Conservation (phyloP, 1,139 yeast species). For the Hanseniaspora sp. region DNA sequence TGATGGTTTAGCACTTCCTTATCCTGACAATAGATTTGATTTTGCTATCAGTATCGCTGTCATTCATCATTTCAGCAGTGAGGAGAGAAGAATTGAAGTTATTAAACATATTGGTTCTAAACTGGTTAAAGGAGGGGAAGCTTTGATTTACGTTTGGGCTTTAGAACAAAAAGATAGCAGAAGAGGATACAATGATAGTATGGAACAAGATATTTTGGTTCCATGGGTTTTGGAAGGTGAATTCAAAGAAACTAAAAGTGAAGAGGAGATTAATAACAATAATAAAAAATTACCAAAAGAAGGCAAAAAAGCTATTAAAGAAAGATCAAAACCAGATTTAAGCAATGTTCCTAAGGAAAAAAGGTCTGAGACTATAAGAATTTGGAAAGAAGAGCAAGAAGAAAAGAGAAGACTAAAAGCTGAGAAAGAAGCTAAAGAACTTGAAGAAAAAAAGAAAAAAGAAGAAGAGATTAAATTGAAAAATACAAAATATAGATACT, state of each 20-base stretch:
- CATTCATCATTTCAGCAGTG: conserved; percentile 86
- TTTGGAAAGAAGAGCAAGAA: conserved; percentile 27
- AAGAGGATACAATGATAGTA: conserved; percentile 79
- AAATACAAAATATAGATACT: conserved; percentile 66
- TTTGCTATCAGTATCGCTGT: conserved; percentile 95
- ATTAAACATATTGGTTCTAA: conserved; percentile 54
- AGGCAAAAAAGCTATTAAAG: conserved; percentile 15
- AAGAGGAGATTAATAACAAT: conserved; percentile 19
- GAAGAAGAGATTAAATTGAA: conserved; percentile 26
- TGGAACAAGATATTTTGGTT: conserved; percentile 84
- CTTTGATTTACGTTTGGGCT: conserved; percentile 91
- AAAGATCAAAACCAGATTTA: conserved; percentile 24
- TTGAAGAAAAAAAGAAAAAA: conserved; percentile 20
- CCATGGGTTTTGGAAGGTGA: conserved; percentile 76
- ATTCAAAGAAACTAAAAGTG: conserved; percentile 24
- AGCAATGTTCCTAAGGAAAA: conserved; percentile 24
- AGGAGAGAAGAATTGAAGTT: conserved; percentile 65
- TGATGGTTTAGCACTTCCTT: conserved; percentile 69
- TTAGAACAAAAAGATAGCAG: conserved; percentile 78
- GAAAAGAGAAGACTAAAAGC: conserved; percentile 19
- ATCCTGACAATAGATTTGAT: conserved; percentile 49
- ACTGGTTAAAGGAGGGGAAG: conserved; percentile 50
- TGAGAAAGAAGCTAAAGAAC: conserved; percentile 19
- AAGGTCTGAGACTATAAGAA: conserved; percentile 24
- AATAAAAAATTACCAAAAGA: not conserved